A percentile compares a stretch with the other conserved stretches of the same genome.
Evolutionary conservation across 2,329 filamentous ascomycete genomes (phyloP).

Genomic region (Xylaria sp.): DNA sequence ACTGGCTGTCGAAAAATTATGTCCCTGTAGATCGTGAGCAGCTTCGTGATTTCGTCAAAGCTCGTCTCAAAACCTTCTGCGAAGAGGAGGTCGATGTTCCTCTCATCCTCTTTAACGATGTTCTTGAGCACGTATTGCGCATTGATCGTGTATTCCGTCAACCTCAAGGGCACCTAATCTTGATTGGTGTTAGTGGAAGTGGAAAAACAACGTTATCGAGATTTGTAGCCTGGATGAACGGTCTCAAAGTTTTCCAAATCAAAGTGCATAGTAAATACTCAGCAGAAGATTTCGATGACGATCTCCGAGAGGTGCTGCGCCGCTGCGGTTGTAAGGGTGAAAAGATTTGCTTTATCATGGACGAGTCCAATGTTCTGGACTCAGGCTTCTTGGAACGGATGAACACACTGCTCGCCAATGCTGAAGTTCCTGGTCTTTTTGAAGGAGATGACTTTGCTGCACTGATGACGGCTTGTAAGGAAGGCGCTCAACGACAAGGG

Average conservation of each 20-base stretch:
- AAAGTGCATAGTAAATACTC: conserved; percentile 99
- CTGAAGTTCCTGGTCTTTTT: conserved; percentile 98
- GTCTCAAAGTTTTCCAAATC: conserved; percentile 98
- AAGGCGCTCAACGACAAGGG: conserved; percentile 95
- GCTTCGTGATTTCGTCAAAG: conserved; percentile 96
- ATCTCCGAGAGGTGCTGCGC: conserved; percentile 91
- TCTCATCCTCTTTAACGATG: conserved; percentile 98
- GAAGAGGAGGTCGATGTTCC: conserved; percentile 99
- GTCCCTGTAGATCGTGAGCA: conserved; percentile 95
- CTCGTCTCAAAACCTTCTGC: conserved; percentile 96
- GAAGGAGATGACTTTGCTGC: conserved; percentile 98
- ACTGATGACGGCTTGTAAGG: conserved; percentile 99
- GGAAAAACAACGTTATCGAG: conserved; percentile 98
- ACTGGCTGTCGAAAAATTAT: conserved; percentile 99
- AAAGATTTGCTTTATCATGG: conserved; percentile 99
- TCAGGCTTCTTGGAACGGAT: conserved; percentile 99
- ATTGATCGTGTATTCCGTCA: conserved; percentile 99
- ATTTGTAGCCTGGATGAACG: conserved; percentile 99
- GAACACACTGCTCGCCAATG: conserved; percentile 98
- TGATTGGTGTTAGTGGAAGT: conserved; percentile 98
- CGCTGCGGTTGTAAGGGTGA: conserved; percentile 97
- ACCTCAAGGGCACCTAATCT: conserved; percentile 95
- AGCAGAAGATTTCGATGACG: conserved; percentile 97
- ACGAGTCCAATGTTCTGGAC: conserved; percentile 97
- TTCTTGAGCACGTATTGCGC: conserved; percentile 95